A percentile compares a stretch with the other conserved stretches of the same genome.
Conservation (phyloP, 192 early-diverging fungal genomes). For the Entophlyctis luteolus region DNA sequence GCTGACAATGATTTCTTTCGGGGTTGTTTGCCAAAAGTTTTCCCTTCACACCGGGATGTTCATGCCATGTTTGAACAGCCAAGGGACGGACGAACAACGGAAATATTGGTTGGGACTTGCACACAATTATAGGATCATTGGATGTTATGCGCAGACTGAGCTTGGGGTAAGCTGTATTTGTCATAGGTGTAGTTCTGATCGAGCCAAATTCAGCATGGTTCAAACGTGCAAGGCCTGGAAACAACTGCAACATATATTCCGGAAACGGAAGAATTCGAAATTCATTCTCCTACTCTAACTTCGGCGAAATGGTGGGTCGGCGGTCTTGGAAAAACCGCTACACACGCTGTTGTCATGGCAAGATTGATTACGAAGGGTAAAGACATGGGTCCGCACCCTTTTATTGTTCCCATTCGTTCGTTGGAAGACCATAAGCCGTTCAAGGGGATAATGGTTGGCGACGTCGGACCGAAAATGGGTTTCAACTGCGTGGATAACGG, state of each 20-base stretch:
- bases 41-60: slow-evolving; percentile 79
- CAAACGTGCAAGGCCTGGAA: slow-evolving; percentile 86
- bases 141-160: slow-evolving; percentile 85
- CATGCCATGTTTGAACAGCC: slow-evolving; percentile 70
- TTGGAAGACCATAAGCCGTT: slow-evolving; percentile 68
- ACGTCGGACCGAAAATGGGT: slow-evolving; percentile 86
- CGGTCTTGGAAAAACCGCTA: slow-evolving; percentile 65
- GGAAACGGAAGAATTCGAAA: slow-evolving; percentile 81
- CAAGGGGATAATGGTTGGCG: slow-evolving; percentile 76
- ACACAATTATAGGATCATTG: slow-evolving; percentile 69
- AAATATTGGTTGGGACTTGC: slow-evolving; percentile 72
- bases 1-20: not conserved
- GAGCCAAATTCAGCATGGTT: slow-evolving; percentile 52
- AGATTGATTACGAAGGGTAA: slow-evolving; percentile 70
- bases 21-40: slow-evolving; percentile 30
- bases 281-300: slow-evolving; percentile 74
- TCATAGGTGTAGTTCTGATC: slow-evolving; percentile 11
- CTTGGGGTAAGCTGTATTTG: slow-evolving; percentile 46
- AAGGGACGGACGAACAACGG: slow-evolving; percentile 74
- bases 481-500: slow-evolving; percentile 84
- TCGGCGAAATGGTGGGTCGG: slow-evolving; percentile 88
- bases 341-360: slow-evolving; percentile 83
- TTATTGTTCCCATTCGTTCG: slow-evolving; percentile 77
- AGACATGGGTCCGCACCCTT: slow-evolving; percentile 72
- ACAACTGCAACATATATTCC: slow-evolving; percentile 80